phyloP scores from a whole-genome alignment of 352 stramenopile species.

The Globisporangium cystogenes region DNA sequence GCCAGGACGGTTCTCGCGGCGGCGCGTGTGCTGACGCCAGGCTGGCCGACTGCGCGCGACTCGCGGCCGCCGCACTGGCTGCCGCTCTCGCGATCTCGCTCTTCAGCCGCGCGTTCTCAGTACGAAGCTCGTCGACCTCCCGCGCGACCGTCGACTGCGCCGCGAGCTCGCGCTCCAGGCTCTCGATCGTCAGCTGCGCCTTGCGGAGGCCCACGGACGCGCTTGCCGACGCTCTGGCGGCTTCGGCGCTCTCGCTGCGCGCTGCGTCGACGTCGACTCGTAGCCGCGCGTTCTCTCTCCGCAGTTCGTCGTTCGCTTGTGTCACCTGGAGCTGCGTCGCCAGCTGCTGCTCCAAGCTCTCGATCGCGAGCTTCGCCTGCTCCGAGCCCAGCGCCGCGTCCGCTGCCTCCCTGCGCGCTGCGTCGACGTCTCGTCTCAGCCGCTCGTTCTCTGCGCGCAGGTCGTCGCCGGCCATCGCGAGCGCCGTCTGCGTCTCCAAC shows the following conservation, averaged over 20 bases:
- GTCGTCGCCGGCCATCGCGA: background rate
- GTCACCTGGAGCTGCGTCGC: background rate
- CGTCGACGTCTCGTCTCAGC: background rate
- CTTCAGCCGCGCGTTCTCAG: constrained; percentile 58
- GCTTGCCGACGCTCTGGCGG: background rate
- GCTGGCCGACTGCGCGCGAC: no score
- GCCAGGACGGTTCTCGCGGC: no score
- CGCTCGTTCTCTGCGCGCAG: background rate
- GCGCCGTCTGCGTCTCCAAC: background rate
- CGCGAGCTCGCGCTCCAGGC: constrained; percentile 30
- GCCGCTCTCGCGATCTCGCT: constrained; percentile 37
- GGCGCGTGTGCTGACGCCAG: no score
- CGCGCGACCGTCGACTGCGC: constrained; percentile 29
- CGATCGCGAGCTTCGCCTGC: background rate
- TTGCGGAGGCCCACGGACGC: background rate
- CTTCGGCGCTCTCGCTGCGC: background rate
- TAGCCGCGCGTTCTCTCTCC: background rate
- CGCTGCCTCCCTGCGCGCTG: background rate
- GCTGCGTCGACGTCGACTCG: background rate
- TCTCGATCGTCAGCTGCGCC: constrained; percentile 11
- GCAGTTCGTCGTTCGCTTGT: background rate
- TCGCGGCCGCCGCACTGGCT: no score
- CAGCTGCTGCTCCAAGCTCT: background rate
- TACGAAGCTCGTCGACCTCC: constrained; percentile 45
- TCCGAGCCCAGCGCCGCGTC: background rate